Percentiles rank a stretch among this genome's conserved stretches.
phyloP scores from a whole-genome alignment of 2,329 filamentous ascomycete species.

The Hypoxylon sp. region DNA sequence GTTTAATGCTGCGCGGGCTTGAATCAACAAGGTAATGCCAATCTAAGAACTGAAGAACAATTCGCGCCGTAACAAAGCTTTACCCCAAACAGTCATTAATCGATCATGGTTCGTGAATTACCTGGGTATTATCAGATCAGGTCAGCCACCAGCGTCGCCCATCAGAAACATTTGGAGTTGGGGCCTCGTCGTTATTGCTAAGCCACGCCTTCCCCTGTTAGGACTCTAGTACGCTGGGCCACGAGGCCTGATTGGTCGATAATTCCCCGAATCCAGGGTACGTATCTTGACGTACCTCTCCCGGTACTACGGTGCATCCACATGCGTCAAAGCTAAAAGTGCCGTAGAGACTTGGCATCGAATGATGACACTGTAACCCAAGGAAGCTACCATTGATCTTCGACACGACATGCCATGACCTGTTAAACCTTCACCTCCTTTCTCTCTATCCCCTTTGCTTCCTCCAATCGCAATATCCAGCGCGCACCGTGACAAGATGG shows the following conservation, averaged over 20 bases:
- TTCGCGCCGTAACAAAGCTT: slow-evolving; percentile 2
- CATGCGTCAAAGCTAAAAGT: slow-evolving; percentile 21
- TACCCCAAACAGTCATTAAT: slow-evolving; percentile 15
- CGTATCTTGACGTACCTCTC: slow-evolving; percentile 20
- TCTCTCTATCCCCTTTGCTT: slow-evolving; percentile 15
- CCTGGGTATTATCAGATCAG: slow-evolving; percentile 2
- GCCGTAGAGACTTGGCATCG: slow-evolving; percentile 39
- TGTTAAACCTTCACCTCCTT: slow-evolving; percentile 22
- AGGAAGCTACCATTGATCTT: slow-evolving; percentile 30
- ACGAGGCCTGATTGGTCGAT: slow-evolving; percentile 3
- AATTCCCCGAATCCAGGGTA: slow-evolving; percentile 11
- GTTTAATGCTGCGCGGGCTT: background rate
- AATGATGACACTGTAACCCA: slow-evolving; percentile 45
- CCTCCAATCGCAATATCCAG: slow-evolving; percentile 4
- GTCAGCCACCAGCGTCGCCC: background rate
- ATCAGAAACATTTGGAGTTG: slow-evolving; percentile 19
- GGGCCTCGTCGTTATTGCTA: slow-evolving; percentile 26
- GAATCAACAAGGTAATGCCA: slow-evolving; percentile 1
- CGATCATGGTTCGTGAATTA: slow-evolving; percentile 3
- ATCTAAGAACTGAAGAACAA: slow-evolving; percentile 3
- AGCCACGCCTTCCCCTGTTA: slow-evolving; percentile 26
- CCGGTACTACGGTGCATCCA: slow-evolving; percentile 27
- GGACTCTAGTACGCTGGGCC: slow-evolving; percentile 6
- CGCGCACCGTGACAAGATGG: slow-evolving; percentile 52
- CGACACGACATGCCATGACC: slow-evolving; percentile 25